Evolutionary conservation across 257 asterid genomes (phyloP).

Genomic region (Dorcoceras hygrometricum): DNA sequence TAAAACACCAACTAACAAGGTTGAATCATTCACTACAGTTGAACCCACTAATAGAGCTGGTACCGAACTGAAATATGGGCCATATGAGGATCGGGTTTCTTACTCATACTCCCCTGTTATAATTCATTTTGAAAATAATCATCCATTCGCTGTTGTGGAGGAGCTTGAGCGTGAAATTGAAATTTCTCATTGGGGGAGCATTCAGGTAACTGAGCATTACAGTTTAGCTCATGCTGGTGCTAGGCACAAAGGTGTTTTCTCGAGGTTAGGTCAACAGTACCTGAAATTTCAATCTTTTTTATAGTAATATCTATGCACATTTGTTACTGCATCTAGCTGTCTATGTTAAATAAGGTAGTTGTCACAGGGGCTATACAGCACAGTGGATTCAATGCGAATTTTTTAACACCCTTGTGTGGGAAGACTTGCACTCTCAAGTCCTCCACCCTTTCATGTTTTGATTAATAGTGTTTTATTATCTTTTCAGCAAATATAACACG

Average conservation of each 20-base stretch:
- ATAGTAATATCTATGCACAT: not conserved
- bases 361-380: no score
- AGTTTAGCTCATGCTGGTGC: conserved; percentile 92
- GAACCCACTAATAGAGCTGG: conserved; percentile 72
- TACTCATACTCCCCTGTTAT: conserved; percentile 66
- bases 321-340: not conserved
- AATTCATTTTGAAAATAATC: conserved; percentile 84
- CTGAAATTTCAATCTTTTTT: not conserved
- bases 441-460: no score
- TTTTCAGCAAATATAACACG: no score
- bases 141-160: conserved; percentile 94
- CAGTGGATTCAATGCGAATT: no score
- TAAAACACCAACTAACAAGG: conserved; percentile 65
- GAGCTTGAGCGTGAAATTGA: conserved; percentile 99
- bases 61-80: conserved; percentile 81
- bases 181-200: conserved; percentile 97
- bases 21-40: conserved; percentile 85
- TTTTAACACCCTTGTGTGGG: no score
- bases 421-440: no score
- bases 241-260: conserved; percentile 82
- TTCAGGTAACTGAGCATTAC: conserved; percentile 85
- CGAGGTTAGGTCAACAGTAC: conserved; percentile 60
- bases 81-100: conserved; percentile 59
- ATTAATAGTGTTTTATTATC: no score
- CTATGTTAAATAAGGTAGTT: conserved; percentile 15